Evolutionary conservation across 768 basidiomycete genomes (phyloP).

Genomic region (Lentinus tigrinus): DNA sequence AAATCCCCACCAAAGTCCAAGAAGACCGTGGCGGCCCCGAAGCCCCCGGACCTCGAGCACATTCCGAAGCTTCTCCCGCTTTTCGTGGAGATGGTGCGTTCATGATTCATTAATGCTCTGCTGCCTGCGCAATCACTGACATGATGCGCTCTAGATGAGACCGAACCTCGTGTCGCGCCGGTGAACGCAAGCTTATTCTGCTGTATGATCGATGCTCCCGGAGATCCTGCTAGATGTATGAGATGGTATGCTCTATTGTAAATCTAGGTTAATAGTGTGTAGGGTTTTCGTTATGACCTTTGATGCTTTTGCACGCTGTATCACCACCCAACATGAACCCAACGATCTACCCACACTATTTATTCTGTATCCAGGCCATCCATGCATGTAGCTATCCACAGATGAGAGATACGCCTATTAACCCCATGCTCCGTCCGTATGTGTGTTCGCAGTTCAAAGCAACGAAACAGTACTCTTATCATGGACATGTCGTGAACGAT

Average conservation of each 20-base stretch:
- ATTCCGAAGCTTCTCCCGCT: slow-evolving; percentile 84
- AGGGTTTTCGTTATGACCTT: neutral
- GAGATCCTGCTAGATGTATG: neutral
- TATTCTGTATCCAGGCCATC: slow-evolving; percentile 9
- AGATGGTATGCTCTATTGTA: slow-evolving; percentile 12
- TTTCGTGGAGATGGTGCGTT: slow-evolving; percentile 87
- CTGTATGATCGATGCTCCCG: neutral
- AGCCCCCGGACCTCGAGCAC: slow-evolving; percentile 74
- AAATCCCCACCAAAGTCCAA: slow-evolving; percentile 21
- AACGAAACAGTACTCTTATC: neutral
- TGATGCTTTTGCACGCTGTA: slow-evolving; percentile 7
- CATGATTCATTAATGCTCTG: neutral
- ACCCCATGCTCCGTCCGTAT: too few species aligned
- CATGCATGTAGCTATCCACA: slow-evolving; percentile 11
- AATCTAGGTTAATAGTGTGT: slow-evolving; percentile 2
- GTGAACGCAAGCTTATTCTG: neutral
- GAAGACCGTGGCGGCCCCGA: slow-evolving; percentile 49
- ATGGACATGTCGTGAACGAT: slow-evolving; percentile 9
- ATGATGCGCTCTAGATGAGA: slow-evolving; percentile 30
- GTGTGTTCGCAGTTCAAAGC: neutral
- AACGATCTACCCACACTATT: slow-evolving; percentile 4
- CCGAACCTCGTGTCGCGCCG: slow-evolving; percentile 37
- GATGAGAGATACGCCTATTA: neutral
- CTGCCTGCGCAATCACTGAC: neutral
- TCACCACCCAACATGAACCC: neutral